Evolutionary conservation across 2,329 filamentous ascomycete species (phyloP), one percentile per base, ranked within the genome.

Genomic region (Pseudogymnoascus sp.): DNA sequence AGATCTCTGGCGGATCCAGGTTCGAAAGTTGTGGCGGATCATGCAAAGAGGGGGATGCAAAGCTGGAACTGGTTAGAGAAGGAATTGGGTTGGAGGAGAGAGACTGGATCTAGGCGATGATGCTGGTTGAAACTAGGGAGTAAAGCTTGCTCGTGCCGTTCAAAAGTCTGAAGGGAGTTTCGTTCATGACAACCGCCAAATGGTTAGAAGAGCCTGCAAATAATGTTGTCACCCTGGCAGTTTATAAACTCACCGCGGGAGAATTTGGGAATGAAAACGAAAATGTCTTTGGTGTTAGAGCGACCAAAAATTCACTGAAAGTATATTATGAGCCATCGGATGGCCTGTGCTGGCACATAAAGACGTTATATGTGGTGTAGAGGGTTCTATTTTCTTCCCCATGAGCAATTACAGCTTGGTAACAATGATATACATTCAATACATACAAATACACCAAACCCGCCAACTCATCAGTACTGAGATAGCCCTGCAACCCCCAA

Each of bases 31-130:
- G 82, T 83, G 0, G 73, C 73, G 38, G 77, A 81, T 64, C 78
- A 85, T 75, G 84, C 84, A 1, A 68, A 67, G 46, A 75, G 84
- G 35, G 84, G 81, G 0, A 77, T 76, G 4, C 71, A 71, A 28
- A 76, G 80, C 11, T 87, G 83, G 83, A 70, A 76, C 66, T 83
- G 75, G 70, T 73, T 84, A 61, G 73, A 65, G 6, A 40, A 64
- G 22, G 60, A 50, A n/a, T 67, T 69, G 66, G 62, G 63, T 2
- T 68, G 67, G 67, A 63, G 65, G 31, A 14, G 38, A 24, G 59
- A 26, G 12, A 46, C 12, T 5, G 19, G 19, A 19, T 19, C 19
- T 19, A 19, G 19, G 19, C 19, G 19, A 19, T 19, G 19, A 19
- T 19, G 19, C 19, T 19, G 19, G 19, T 19, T 19, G 19, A 19